phyloP scores from a whole-genome alignment of 2,329 filamentous ascomycete species.

The Arachnopeziza araneosa region DNA sequence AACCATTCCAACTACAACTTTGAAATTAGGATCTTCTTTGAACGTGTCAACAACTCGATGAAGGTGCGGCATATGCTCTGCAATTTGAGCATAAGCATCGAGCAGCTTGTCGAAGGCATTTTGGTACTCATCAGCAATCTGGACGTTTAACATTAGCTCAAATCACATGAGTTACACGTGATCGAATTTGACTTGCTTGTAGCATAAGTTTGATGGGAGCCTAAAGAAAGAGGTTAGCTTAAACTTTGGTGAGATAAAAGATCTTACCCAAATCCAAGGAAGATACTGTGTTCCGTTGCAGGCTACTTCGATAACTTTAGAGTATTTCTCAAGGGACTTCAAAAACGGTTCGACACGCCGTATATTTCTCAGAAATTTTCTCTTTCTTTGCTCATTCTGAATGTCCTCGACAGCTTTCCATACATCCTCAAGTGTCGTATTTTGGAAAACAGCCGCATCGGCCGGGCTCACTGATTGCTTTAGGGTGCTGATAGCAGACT shows the following conservation, averaged over 20 bases:
- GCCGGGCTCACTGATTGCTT: not conserved
- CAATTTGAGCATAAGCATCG: slow-evolving; percentile 36
- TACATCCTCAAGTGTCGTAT: slow-evolving; percentile 35
- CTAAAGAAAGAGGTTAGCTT: slow-evolving; percentile 1
- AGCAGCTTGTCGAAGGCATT: slow-evolving; percentile 39
- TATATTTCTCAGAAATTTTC: slow-evolving; percentile 39
- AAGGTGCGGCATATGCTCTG: slow-evolving; percentile 35
- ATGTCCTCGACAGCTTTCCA: slow-evolving; percentile 33
- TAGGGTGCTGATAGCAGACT: not conserved
- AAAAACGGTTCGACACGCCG: slow-evolving; percentile 39
- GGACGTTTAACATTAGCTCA: not conserved
- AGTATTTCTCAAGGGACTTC: slow-evolving; percentile 37
- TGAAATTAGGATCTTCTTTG: slow-evolving; percentile 31
- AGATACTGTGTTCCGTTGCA: slow-evolving; percentile 44
- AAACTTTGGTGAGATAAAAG: not conserved
- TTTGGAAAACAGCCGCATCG: slow-evolving; percentile 18
- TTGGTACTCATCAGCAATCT: slow-evolving; percentile 5
- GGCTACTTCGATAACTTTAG: slow-evolving; percentile 36
- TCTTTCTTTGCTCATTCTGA: slow-evolving; percentile 35
- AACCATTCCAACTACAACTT: slow-evolving; percentile 37
- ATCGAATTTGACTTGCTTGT: slow-evolving; percentile 15
- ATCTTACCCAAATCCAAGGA: slow-evolving; percentile 40
- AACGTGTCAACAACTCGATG: slow-evolving; percentile 31
- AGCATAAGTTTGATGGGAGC: slow-evolving; percentile 37
- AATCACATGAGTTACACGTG: not conserved